phyloP scores from a whole-genome alignment of 441 rosid species.

The Eruca vesicaria region DNA sequence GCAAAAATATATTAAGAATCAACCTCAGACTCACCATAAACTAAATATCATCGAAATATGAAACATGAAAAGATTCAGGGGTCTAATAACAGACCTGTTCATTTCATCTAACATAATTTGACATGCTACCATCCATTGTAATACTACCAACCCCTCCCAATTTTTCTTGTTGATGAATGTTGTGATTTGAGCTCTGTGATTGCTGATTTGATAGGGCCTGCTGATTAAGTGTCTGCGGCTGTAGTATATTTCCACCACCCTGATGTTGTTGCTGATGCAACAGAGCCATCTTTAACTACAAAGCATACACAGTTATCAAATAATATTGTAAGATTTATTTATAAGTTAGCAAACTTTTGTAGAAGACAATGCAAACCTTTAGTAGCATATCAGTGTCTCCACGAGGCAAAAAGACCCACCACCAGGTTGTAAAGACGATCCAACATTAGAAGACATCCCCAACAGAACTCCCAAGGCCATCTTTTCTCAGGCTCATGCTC shows the following conservation, averaged over 20 bases:
- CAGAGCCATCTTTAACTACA: constrained; percentile 60
- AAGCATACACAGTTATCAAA: constrained; percentile 12
- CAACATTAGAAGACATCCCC: constrained; percentile 65
- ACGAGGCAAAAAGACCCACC: constrained; percentile 46
- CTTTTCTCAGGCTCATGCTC: constrained; percentile 61
- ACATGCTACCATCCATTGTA: constrained; percentile 67
- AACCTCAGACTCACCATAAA: constrained; percentile 6
- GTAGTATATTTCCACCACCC: constrained; percentile 39
- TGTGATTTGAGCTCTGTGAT: constrained; percentile 61
- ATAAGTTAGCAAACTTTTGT: neutral
- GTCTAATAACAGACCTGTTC: constrained; percentile 65
- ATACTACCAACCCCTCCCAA: constrained; percentile 59
- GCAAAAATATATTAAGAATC: constrained; percentile 41
- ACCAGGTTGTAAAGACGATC: constrained; percentile 60
- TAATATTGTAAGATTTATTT: neutral
- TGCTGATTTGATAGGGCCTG: constrained; percentile 67
- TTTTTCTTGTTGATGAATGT: constrained; percentile 68
- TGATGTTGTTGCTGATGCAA: constrained; percentile 49
- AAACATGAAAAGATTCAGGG: neutral
- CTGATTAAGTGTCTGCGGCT: constrained; percentile 55
- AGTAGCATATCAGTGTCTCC: constrained; percentile 60
- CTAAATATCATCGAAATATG: too few relatives aligned
- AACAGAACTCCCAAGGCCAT: constrained; percentile 54
- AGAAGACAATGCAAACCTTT: constrained; percentile 44
- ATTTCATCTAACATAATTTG: constrained; percentile 73